phyloP scores from a whole-genome alignment of 805 yeast genomes.

The Lipomyces kockii region DNA sequence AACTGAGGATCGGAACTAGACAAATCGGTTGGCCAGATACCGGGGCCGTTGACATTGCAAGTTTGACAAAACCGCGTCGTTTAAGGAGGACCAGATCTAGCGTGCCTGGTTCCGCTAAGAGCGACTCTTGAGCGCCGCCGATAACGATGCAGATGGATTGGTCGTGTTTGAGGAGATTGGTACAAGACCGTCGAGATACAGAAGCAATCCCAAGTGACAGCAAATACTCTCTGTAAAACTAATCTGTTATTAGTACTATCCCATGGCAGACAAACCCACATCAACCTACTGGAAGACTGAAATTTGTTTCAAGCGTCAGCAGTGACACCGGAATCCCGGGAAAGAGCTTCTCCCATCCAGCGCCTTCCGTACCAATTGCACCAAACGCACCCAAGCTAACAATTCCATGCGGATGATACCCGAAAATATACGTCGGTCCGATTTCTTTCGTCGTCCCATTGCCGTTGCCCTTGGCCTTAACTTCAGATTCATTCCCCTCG shows the following conservation, averaged over 20 bases:
- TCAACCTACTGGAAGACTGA: constrained; percentile 61
- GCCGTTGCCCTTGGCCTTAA: background rate
- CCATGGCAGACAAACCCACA: background rate
- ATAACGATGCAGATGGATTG: constrained; percentile 86
- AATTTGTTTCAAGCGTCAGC: constrained; percentile 81
- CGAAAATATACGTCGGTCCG: constrained; percentile 69
- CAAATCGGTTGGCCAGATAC: constrained; percentile 60
- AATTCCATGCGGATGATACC: constrained; percentile 96
- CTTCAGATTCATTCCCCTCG: constrained; percentile 8
- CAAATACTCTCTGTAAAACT: constrained; percentile 82
- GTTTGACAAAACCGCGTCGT: constrained; percentile 84
- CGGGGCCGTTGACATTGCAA: constrained; percentile 58
- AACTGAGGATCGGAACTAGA: constrained; percentile 85
- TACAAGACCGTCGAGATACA: constrained; percentile 75
- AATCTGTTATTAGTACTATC: background rate
- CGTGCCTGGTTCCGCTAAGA: constrained; percentile 63
- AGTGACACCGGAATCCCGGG: constrained; percentile 85
- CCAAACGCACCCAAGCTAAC: constrained; percentile 92
- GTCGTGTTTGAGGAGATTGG: constrained; percentile 62
- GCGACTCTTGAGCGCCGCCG: constrained; percentile 94
- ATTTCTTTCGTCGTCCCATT: constrained; percentile 5
- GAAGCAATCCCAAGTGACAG: constrained; percentile 81
- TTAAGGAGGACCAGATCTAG: constrained; percentile 72
- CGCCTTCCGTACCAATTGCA: constrained; percentile 79
- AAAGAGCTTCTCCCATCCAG: constrained; percentile 65